phyloP scores from a whole-genome alignment of 2,329 filamentous ascomycete genomes.

The Dactylellina drechsleri region DNA sequence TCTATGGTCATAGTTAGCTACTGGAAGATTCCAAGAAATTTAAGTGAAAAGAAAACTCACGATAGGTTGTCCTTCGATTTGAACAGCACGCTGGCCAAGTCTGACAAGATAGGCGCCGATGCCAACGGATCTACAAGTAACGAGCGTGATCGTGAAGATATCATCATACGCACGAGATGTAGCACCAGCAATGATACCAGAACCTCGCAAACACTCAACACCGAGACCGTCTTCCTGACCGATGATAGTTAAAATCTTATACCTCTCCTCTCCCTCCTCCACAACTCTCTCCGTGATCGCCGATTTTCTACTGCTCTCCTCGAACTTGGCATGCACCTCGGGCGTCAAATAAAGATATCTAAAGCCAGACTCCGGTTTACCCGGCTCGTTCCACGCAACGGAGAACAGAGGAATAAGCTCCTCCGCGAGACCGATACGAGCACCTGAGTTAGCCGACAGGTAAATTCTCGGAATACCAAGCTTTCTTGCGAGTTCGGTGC shows the following conservation, averaged over 20 bases:
- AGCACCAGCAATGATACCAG: conserved; percentile 96
- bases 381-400: conserved; percentile 90
- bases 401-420: conserved; percentile 97
- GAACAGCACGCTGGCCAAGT: conserved; percentile 96
- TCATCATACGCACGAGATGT: conserved; percentile 97
- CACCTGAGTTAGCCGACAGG: conserved; percentile 97
- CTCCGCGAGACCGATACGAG: conserved; percentile 93
- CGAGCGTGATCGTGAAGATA: conserved; percentile 97
- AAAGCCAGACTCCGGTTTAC: conserved; percentile 86
- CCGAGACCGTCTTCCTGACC: conserved; percentile 95
- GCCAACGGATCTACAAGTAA: conserved; percentile 98
- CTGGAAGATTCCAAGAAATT: conserved; percentile 12
- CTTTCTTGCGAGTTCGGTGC: conserved; percentile 92
- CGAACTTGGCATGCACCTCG: conserved; percentile 85
- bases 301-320: conserved; percentile 76
- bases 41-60: conserved; percentile 53
- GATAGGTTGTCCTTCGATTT: conserved; percentile 98
- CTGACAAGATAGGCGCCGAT: conserved; percentile 99
- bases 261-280: conserved; percentile 86
- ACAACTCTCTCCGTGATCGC: conserved; percentile 88
- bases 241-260: conserved; percentile 93
- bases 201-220: conserved; percentile 96
- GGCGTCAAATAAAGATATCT: conserved; percentile 95
- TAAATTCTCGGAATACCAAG: conserved; percentile 97
- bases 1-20: conserved; percentile 62